Conservation (phyloP, 106 monocot genomes). For the Allium fistulosum region DNA sequence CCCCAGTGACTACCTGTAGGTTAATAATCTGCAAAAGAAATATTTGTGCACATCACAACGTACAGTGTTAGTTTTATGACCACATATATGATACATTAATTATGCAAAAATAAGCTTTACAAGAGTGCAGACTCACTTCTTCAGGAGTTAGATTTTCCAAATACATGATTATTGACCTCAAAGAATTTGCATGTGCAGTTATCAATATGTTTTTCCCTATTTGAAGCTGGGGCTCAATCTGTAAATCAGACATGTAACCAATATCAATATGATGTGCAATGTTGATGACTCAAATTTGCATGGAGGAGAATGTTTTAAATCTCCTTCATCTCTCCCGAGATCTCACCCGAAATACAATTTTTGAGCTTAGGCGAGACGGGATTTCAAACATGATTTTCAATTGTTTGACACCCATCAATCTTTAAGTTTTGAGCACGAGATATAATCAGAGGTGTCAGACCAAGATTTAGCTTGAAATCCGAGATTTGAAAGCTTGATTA, state of each 20-base stretch:
- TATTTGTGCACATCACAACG: background rate
- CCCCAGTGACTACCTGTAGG: slow-evolving; percentile 78
- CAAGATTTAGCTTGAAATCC: too few relatives aligned
- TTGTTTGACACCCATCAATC: too few relatives aligned
- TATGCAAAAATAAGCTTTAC: background rate
- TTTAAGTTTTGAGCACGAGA: too few relatives aligned
- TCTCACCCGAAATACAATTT: too few relatives aligned
- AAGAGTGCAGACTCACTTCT: slow-evolving; percentile 29
- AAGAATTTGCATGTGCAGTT: slow-evolving; percentile 86
- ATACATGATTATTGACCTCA: slow-evolving; percentile 92
- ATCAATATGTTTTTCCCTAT: slow-evolving; percentile 70
- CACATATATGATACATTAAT: background rate
- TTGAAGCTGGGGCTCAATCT: slow-evolving; percentile 74
- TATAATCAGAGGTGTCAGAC: too few relatives aligned
- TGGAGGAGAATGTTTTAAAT: background rate
- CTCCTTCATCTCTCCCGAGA: too few relatives aligned
- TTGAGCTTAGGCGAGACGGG: too few relatives aligned
- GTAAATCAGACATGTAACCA: background rate
- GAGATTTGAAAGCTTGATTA: too few relatives aligned
- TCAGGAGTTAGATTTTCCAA: slow-evolving; percentile 77
- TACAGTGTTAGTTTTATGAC: background rate
- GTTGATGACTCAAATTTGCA: background rate
- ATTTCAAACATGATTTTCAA: background rate
- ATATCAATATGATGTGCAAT: background rate
- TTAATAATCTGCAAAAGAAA: slow-evolving; percentile 49